These are phyloP conservation scores for Lentithecium fluviatile DNA, from an alignment of 495 filamentous ascomycete species.

Conservation along the genomic window DNA sequence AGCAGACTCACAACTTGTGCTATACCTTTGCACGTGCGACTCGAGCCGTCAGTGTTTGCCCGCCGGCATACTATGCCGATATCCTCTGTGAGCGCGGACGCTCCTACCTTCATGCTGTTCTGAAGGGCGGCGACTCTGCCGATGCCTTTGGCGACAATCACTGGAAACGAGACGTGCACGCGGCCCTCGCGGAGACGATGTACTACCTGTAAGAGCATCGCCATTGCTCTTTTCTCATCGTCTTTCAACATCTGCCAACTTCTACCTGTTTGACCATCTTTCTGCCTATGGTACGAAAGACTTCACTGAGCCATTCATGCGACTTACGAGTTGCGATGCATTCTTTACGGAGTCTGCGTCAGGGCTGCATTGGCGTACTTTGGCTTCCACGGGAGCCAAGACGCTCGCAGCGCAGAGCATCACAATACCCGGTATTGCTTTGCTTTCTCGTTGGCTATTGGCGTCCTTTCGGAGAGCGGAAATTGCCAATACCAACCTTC, in stretches of 20 bases:
- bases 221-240: neutral
- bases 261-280: neutral
- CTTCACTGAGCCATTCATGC: conserved; percentile 20
- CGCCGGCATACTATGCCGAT: conserved; percentile 47
- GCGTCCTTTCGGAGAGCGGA: too few species aligned
- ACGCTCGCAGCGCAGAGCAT: too few species aligned
- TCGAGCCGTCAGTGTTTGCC: conserved; percentile 42
- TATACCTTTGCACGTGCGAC: conserved; percentile 44
- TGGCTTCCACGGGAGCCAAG: too few species aligned
- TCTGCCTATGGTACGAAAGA: neutral
- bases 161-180: conserved; percentile 21
- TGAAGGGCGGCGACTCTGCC: conserved; percentile 15
- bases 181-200: conserved; percentile 32
- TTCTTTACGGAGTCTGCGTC: too few species aligned
- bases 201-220: conserved; percentile 35
- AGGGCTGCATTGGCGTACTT: too few species aligned
- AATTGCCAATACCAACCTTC: too few species aligned
- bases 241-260: neutral
- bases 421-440: too few species aligned
- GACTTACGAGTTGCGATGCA: neutral
- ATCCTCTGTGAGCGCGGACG: conserved; percentile 43
- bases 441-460: too few species aligned
- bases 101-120: conserved; percentile 36
- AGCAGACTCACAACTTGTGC: conserved; percentile 42
- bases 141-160: neutral